Conservation (phyloP, 352 stramenopile genomes). For the Phytophthora sansomeana region DNA sequence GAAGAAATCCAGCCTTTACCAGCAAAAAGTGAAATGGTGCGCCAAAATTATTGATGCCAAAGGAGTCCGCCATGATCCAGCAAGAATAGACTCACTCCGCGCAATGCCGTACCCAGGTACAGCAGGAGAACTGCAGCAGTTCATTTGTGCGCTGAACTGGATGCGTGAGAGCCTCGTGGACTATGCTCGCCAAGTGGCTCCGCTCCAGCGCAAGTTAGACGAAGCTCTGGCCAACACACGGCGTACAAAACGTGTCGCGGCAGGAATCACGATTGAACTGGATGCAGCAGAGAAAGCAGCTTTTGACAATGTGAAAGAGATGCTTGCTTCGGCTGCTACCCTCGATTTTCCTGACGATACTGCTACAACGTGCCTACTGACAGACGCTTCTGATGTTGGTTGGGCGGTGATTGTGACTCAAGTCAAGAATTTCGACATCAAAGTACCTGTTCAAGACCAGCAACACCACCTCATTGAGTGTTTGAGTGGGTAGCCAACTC, state of each 20-base stretch:
- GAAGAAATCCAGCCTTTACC: constrained; percentile 27
- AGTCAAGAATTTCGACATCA: too few species aligned
- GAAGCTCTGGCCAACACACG: constrained; percentile 1
- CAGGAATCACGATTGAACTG: background rate
- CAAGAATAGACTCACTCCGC: background rate
- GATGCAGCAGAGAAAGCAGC: background rate
- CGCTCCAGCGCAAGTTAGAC: background rate
- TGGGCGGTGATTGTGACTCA: too few species aligned
- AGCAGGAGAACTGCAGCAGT: background rate
- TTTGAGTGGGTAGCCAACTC: too few species aligned
- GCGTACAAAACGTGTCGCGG: background rate
- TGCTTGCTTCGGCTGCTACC: background rate
- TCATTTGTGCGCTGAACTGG: background rate
- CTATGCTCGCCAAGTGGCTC: too few species aligned
- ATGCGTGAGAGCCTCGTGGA: background rate
- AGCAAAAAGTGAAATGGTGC: too few species aligned
- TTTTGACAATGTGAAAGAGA: constrained; percentile 8
- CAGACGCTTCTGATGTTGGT: constrained; percentile 7
- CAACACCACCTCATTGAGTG: too few species aligned
- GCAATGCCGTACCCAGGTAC: background rate
- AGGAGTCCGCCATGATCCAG: background rate
- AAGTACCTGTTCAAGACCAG: too few species aligned
- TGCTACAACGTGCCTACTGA: constrained; percentile 6
- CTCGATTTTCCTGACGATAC: constrained; percentile 9
- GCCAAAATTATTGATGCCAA: too few species aligned